Percentiles rank a stretch among this genome's conserved stretches.
phyloP scores from a whole-genome alignment of 2,329 filamentous ascomycete genomes.

The Venturia effusa region DNA sequence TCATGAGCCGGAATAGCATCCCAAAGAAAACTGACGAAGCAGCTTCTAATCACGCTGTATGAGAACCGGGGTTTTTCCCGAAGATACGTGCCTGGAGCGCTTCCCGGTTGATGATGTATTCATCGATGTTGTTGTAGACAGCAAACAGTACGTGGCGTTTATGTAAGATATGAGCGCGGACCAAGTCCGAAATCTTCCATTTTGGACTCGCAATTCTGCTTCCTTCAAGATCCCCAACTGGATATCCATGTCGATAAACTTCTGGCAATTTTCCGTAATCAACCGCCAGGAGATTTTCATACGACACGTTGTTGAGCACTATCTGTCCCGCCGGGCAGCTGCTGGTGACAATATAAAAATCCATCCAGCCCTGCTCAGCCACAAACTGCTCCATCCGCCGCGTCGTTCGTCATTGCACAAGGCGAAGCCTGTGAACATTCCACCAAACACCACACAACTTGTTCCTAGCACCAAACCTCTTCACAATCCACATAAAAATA shows the following conservation, averaged over 20 bases:
- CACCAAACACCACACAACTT: neutral
- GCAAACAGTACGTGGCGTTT: neutral
- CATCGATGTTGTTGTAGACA: neutral
- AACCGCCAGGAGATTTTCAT: neutral
- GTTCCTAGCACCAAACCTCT: neutral
- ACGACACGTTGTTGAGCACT: neutral
- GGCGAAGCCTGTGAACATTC: neutral
- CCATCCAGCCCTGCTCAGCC: neutral
- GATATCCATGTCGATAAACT: neutral
- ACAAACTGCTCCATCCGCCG: neutral
- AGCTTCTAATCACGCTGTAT: too few species aligned
- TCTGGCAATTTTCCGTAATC: neutral
- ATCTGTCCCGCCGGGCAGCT: neutral
- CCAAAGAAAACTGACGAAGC: neutral
- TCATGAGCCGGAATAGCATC: too few species aligned
- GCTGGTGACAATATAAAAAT: neutral
- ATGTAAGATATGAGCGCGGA: neutral
- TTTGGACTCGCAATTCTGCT: neutral
- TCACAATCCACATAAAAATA: neutral
- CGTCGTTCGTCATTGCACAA: neutral
- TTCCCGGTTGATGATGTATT: neutral
- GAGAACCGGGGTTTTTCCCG: neutral
- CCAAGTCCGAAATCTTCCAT: neutral
- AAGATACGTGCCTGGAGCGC: neutral
- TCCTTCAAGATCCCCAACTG: neutral